These are phyloP conservation scores for Alloteropsis angusta DNA, from an alignment of 202 grass and related monocot species.

Conservation along the genomic window DNA sequence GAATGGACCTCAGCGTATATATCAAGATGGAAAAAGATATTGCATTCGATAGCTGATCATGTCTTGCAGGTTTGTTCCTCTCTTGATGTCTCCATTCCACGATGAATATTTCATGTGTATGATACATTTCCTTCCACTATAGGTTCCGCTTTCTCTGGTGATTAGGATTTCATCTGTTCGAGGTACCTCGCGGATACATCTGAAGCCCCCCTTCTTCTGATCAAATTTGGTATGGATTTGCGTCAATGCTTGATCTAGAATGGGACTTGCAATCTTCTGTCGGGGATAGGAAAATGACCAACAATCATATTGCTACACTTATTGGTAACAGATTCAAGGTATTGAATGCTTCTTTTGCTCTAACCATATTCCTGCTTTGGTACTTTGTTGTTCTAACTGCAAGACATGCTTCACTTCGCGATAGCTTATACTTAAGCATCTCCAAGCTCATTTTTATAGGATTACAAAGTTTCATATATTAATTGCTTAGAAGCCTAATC, in stretches of 20 bases:
- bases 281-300: slow-evolving; percentile 75
- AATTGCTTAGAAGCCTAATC: too few relatives aligned
- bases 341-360: not conserved
- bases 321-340: slow-evolving; percentile 86
- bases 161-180: slow-evolving; percentile 69
- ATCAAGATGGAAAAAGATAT: slow-evolving; percentile 76
- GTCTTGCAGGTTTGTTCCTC: slow-evolving; percentile 72
- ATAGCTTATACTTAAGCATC: slow-evolving; percentile 62
- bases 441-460: too few relatives aligned
- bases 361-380: not conserved
- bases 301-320: slow-evolving; percentile 59
- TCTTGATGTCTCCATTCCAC: not conserved
- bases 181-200: slow-evolving; percentile 58
- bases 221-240: slow-evolving; percentile 90
- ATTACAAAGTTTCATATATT: too few relatives aligned
- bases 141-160: slow-evolving; percentile 80
- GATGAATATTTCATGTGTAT: not conserved
- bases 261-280: slow-evolving; percentile 89
- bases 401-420: slow-evolving; percentile 40
- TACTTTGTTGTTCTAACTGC: slow-evolving; percentile 4
- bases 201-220: slow-evolving; percentile 91
- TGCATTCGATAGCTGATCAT: slow-evolving; percentile 82
- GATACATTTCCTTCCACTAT: slow-evolving; percentile 1
- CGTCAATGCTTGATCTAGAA: slow-evolving; percentile 76
- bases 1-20: slow-evolving; percentile 54